Base-by-base conservation (phyloP, 208 protist genomes). In the Vickermania ingenoplastis region DNA sequence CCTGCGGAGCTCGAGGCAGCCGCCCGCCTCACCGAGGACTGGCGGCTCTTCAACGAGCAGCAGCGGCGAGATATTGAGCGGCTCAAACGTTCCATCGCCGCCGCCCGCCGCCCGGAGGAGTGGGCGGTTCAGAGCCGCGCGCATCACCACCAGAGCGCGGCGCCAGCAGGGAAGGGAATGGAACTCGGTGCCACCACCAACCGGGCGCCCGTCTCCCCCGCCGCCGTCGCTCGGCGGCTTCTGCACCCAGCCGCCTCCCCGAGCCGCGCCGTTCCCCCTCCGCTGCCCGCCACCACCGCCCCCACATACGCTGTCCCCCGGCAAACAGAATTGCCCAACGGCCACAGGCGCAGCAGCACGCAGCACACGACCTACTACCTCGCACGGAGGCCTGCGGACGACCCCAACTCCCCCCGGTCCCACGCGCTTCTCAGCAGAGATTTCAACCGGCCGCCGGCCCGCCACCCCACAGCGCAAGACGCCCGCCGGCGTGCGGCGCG, bases 41-140 rank as follows among this genome's bases (percentile, higher is more conserved):
- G 77, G 79, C 60, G 60, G 0, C 27, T 67, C 21, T 89, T 80
- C 63, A 89, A 86, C 58, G 69, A 86, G 41, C 27, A 65, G 50
- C 78, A 86, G 67, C 62, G 77, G 1, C 63, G 73, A 27, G 75
- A 86, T 31, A 63, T 84, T 25, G 3, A 30, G 24, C 48, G 63
- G 48, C 70, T 89, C 17, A 63, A 68, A 13, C 27, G 45, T 21
- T 65, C 57, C 28, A 83, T 89, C 53, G 53, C 51, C 13, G 61
- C 59, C 4, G 77, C 81, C 14, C 61, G 67, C 0, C 75, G 75
- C 7, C 62, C 68, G 58, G 75, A 81, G 41, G 27, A 31, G 3
- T 73, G 69, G 14, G 31, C 73, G 23, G 59, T 77, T 2, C 61
- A 69, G 52, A 28, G 50, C 27, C 64, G 1, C 57, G 26, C 2